A percentile compares a stretch with the other conserved stretches of the same genome.
Conservation (phyloP, 306 rosid genomes). For the Corylus americana region DNA sequence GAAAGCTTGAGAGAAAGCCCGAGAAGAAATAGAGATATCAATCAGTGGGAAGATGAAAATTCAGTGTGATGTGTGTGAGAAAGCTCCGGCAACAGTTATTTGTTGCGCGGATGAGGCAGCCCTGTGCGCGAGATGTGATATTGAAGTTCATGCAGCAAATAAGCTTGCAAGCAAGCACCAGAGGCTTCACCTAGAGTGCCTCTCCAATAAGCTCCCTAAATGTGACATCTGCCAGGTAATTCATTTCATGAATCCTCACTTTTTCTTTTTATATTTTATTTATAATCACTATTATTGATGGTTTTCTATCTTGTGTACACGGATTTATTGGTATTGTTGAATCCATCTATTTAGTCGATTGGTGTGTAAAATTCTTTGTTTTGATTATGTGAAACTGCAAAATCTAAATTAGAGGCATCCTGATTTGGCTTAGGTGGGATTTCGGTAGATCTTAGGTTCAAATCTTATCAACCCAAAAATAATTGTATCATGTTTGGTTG, state of each 20-base stretch:
- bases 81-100: constrained; percentile 85
- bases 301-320: neutral
- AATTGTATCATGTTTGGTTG: no score
- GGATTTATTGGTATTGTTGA: neutral
- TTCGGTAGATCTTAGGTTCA: neutral
- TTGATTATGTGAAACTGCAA: neutral
- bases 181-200: constrained; percentile 81
- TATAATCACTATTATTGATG: neutral
- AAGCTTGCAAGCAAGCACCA: constrained; percentile 98
- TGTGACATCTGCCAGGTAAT: constrained; percentile 94
- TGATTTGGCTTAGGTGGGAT: neutral
- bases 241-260: neutral
- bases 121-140: constrained; percentile 84
- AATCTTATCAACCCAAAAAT: neutral
- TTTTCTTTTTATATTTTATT: constrained; percentile 2
- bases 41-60: constrained; percentile 58
- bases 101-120: constrained; percentile 99
- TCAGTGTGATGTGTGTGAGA: constrained; percentile 99
- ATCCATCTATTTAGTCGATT: neutral
- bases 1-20: neutral
- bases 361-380: neutral
- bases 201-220: constrained; percentile 82
- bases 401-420: neutral
- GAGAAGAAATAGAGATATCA: neutral
- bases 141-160: constrained; percentile 96